These are phyloP conservation scores for Paecilomyces variotii DNA, from an alignment of 2,329 filamentous ascomycete species.

Conservation along the genomic window DNA sequence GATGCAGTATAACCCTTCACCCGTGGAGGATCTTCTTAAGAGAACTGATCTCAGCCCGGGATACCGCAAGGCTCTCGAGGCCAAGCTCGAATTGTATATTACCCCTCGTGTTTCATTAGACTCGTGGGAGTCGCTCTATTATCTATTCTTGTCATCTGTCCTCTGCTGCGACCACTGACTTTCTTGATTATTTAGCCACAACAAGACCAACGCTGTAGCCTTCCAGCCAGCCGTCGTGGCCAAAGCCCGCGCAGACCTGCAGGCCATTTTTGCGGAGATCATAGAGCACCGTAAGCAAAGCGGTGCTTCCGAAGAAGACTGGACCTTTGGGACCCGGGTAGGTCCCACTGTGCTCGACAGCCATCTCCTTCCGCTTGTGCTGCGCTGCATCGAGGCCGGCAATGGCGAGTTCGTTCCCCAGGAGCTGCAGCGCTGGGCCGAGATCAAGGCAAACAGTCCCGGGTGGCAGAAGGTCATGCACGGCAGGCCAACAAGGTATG, in stretches of 20 bases:
- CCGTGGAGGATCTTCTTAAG: slow-evolving; percentile 2
- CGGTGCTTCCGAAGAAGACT: neutral
- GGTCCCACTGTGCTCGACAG: no score
- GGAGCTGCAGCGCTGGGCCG: no score
- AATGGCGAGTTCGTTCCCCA: no score
- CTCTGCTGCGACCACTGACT: no score
- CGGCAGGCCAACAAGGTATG: no score
- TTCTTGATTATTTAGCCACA: neutral
- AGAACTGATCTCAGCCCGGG: slow-evolving; percentile 5
- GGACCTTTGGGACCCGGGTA: no score
- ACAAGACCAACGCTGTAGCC: slow-evolving; percentile 2
- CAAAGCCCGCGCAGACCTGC: slow-evolving; percentile 4
- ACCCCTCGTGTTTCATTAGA: neutral
- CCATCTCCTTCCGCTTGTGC: no score
- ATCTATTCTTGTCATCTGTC: no score
- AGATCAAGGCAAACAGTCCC: no score
- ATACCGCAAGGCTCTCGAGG: slow-evolving; percentile 3
- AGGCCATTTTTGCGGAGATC: slow-evolving; percentile 3
- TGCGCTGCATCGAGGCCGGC: no score
- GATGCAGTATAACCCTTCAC: slow-evolving; percentile 3
- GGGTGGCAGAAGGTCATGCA: no score
- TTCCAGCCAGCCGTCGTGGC: slow-evolving; percentile 3
- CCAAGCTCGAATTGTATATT: slow-evolving; percentile 4
- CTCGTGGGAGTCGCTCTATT: no score
- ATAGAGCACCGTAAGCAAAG: slow-evolving; percentile 2